These are phyloP conservation scores for Lentinula sp. DNA, from an alignment of 768 basidiomycete species.

Conservation along the genomic window DNA sequence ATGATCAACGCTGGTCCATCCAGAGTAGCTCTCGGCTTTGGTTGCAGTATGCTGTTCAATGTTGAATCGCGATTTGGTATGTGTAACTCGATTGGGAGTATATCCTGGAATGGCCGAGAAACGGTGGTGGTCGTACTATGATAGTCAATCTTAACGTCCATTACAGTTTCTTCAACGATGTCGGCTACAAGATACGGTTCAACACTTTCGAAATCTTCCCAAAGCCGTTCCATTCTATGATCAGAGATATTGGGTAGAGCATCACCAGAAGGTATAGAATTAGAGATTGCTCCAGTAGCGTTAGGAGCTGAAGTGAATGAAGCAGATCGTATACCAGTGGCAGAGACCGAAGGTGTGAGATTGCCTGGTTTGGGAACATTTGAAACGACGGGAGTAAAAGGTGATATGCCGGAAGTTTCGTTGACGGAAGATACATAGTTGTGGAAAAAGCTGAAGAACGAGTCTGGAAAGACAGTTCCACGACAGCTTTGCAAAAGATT, in stretches of 20 bases:
- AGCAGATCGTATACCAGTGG: conserved; percentile 24
- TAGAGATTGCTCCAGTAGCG: conserved; percentile 11
- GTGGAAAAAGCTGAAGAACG: conserved; percentile 92
- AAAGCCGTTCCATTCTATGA: conserved; percentile 73
- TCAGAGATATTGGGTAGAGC: conserved; percentile 79
- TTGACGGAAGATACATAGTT: conserved; percentile 81
- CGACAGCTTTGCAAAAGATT: conserved; percentile 67
- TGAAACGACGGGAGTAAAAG: conserved; percentile 32
- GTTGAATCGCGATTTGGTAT: conserved; percentile 47
- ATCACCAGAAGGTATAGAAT: conserved; percentile 27
- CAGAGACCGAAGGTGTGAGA: conserved; percentile 26
- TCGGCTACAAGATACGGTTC: conserved; percentile 63
- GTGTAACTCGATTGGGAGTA: conserved; percentile 58
- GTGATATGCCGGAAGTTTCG: conserved; percentile 48
- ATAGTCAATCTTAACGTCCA: conserved; percentile 56
- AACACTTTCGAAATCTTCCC: conserved; percentile 82
- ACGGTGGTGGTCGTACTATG: conserved; percentile 28
- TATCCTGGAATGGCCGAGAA: conserved; percentile 62
- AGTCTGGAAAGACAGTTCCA: conserved; percentile 81
- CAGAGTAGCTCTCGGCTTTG: conserved; percentile 48
- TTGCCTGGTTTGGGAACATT: conserved; percentile 19
- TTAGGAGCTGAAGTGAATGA: conserved; percentile 18
- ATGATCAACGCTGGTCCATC: conserved; percentile 89
- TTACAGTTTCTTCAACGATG: conserved; percentile 34
- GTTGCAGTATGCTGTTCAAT: conserved; percentile 21